Conservation (phyloP, 305 asterid genomes). For the Fraxinus baroniana region DNA sequence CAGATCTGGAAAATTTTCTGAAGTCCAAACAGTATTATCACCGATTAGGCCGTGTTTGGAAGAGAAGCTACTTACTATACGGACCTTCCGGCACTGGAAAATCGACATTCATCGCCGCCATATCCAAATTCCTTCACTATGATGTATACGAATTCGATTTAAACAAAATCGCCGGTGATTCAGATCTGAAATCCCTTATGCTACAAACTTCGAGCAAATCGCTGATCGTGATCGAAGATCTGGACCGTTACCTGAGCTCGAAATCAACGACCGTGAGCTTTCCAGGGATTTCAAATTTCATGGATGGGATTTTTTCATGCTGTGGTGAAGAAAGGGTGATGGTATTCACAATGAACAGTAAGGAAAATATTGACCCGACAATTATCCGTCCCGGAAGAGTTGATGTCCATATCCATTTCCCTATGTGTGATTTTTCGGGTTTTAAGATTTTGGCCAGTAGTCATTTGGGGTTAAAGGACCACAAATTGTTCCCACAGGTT, state of each 20-base stretch:
- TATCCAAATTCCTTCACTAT: conserved; percentile 66
- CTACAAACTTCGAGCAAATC: conserved; percentile 74
- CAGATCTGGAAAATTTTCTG: conserved; percentile 66
- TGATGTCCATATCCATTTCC: conserved; percentile 81
- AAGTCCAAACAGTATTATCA: conserved; percentile 79
- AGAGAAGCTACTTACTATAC: conserved; percentile 72
- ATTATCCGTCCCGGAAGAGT: conserved; percentile 82
- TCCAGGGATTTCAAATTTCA: conserved; percentile 72
- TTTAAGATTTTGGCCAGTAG: conserved; percentile 68
- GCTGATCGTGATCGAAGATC: conserved; percentile 72
- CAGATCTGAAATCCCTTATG: conserved; percentile 68
- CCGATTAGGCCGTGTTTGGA: conserved; percentile 88
- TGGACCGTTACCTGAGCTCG: conserved; percentile 57
- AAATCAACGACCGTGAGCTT: conserved; percentile 57
- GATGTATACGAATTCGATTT: conserved; percentile 78
- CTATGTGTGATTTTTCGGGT: conserved; percentile 77
- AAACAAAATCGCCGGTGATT: conserved; percentile 57
- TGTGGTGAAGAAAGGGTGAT: conserved; percentile 84
- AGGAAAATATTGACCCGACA: conserved; percentile 58
- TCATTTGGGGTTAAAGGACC: conserved; percentile 77
- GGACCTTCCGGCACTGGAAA: conserved; percentile 87
- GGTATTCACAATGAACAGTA: conserved; percentile 73
- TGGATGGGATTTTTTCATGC: conserved; percentile 88
- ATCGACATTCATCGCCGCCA: conserved; percentile 71
- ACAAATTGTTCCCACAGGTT: conserved; percentile 73